Conservation (phyloP, 2,329 filamentous ascomycete genomes). For the Ophiostoma australiae region DNA sequence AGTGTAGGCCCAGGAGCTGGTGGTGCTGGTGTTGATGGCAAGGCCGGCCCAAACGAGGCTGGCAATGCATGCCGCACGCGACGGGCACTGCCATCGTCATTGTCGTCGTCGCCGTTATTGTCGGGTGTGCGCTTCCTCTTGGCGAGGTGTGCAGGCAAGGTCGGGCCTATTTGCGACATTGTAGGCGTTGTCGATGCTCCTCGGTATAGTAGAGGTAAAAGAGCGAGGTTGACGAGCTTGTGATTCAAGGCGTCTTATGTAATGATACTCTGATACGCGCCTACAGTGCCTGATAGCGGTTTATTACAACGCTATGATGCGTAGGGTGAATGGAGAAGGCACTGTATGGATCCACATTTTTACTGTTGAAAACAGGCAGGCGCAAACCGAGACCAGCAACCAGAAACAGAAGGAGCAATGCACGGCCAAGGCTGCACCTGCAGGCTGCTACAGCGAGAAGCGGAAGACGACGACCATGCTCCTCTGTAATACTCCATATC, state of each 20-base stretch:
- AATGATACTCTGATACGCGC: background rate
- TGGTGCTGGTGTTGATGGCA: constrained; percentile 16
- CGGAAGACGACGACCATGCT: background rate
- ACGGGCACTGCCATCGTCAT: constrained; percentile 6
- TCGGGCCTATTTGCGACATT: constrained; percentile 67
- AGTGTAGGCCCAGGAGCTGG: constrained; percentile 28
- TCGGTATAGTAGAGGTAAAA: background rate
- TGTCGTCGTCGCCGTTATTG: constrained; percentile 38
- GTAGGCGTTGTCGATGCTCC: constrained; percentile 20
- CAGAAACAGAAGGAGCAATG: constrained; percentile 8
- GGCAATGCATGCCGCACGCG: constrained; percentile 20
- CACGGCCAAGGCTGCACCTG: constrained; percentile 13
- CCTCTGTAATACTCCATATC: background rate
- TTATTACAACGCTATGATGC: background rate
- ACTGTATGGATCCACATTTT: background rate
- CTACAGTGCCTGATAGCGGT: background rate
- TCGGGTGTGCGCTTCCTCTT: constrained; percentile 56
- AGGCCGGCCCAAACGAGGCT: constrained; percentile 37
- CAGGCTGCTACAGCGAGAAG: background rate
- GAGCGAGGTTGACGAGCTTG: background rate
- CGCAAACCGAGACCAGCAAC: background rate
- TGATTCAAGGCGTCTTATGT: background rate
- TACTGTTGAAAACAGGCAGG: constrained; percentile 1
- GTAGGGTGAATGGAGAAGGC: background rate
- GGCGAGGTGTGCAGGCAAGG: constrained; percentile 61